Percentiles rank a stretch among this genome's conserved stretches.
Evolutionary conservation across 495 filamentous ascomycete genomes (phyloP).

Genomic region (Ramalina peruviana): DNA sequence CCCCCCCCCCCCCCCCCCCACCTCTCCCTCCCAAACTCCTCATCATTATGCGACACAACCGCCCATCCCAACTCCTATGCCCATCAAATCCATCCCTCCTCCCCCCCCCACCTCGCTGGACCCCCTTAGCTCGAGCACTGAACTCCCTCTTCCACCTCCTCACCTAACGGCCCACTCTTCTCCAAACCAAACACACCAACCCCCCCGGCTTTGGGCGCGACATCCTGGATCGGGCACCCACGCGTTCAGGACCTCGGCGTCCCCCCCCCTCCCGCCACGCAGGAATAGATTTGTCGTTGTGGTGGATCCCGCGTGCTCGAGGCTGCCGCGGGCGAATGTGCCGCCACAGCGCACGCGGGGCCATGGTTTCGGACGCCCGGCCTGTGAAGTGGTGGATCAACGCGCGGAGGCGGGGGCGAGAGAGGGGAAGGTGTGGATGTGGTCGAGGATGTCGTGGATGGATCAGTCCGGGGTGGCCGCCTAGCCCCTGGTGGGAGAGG

Average conservation of each 20-base stretch:
- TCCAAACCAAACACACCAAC: constrained; percentile 35
- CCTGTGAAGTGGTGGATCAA: constrained; percentile 38
- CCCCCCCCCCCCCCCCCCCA: constrained; percentile 39
- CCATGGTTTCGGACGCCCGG: constrained; percentile 36
- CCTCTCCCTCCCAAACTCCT: background rate
- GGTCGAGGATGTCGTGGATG: background rate
- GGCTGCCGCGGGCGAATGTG: constrained; percentile 39
- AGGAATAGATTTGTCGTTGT: constrained; percentile 40
- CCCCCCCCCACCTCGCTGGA: constrained; percentile 13
- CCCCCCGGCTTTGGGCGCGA: constrained; percentile 29
- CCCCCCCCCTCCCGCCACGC: constrained; percentile 19
- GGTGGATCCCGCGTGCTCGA: constrained; percentile 21
- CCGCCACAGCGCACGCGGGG: constrained; percentile 35
- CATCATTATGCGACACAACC: background rate
- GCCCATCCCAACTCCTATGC: constrained; percentile 14
- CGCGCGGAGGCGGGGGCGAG: constrained; percentile 31
- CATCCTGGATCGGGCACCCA: constrained; percentile 37
- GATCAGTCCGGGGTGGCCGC: constrained; percentile 13
- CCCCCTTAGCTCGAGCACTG: constrained; percentile 2
- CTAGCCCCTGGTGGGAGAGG: constrained; percentile 39
- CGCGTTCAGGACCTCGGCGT: constrained; percentile 30
- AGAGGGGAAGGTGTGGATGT: background rate
- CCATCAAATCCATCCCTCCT: constrained; percentile 15
- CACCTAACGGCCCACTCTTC: constrained; percentile 11
- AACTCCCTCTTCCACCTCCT: constrained; percentile 14